A percentile compares a stretch with the other conserved stretches of the same genome.
phyloP scores from a whole-genome alignment of 257 asterid genomes.

The Agastache rugosa region DNA sequence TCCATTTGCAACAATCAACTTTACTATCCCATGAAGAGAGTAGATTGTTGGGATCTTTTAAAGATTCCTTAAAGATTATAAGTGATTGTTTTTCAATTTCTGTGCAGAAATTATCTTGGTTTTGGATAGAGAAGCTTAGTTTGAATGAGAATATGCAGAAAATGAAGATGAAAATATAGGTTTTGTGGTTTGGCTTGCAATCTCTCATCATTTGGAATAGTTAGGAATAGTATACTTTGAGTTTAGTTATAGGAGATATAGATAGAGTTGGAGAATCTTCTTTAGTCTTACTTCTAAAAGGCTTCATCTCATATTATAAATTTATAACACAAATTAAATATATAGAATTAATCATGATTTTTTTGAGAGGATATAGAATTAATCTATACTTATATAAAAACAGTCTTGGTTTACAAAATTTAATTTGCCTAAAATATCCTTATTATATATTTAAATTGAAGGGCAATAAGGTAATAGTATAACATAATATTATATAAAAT shows the following conservation, averaged over 20 bases:
- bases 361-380: no score
- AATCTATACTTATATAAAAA: no score
- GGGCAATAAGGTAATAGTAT: no score
- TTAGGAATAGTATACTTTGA: neutral
- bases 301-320: no score
- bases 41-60: neutral
- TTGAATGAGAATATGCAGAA: conserved; percentile 1
- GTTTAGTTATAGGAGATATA: neutral
- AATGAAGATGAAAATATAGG: neutral
- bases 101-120: neutral
- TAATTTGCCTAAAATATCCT: no score
- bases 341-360: no score
- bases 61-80: conserved; percentile 24
- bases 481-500: no score
- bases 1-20: conserved; percentile 33
- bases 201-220: neutral
- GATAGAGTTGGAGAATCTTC: neutral
- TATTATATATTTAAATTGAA: no score
- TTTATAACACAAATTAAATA: no score
- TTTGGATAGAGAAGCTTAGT: neutral
- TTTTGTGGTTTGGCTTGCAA: neutral
- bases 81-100: conserved; percentile 31
- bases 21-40: conserved; percentile 32
- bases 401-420: no score
- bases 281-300: no score